Base-by-base conservation (phyloP, 176 grass and related monocot genomes). In the Puccinellia tenuiflora region DNA sequence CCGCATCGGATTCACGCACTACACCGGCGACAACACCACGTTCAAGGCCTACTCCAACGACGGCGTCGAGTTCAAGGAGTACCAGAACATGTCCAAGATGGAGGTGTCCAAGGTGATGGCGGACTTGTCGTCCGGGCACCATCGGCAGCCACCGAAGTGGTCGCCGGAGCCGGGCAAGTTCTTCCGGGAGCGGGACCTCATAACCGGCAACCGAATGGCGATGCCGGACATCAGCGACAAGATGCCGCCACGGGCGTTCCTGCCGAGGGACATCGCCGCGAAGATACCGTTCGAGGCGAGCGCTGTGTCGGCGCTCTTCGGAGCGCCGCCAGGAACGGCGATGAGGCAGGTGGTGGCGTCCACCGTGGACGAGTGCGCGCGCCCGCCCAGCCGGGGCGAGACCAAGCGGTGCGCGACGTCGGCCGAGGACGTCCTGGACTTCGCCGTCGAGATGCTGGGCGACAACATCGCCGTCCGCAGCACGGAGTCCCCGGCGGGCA, bases 11-110 rank as follows among this genome's bases (percentile, higher is more conserved):
- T 72, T 72, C 68, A 72, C 68, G 40, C 68, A 26, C 40, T 72
- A 72, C 68, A 47, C 68, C 68, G 68, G 68, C 68, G 68, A 72
- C 14, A 72, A 72, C 68, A 47, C 68, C 40, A 72, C 68, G 0
- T 72, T 72, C 68, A 72, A 72, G 68, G 40, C 40, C 13, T 72
- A 72, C 68, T 72, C 68, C 68, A 72, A 72, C 68, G 68, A 72
- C 14, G 68, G 68, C 22, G 68, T 72, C 3, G 68, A 47, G 40
- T 72, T 72, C 68, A 72, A 72, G 40, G 68, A 72, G 68, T 72
- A 72, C 68, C 68, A 72, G 24, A 72, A 72, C 24, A 72, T 72
- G 68, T 46, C 68, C 1, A 72, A 25, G 68, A 72, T 72, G 40
- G 68, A 72, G 40, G 68, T 72, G 24, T 72, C 68, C 40, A 72